Base-by-base conservation (phyloP, 2,329 filamentous ascomycete genomes). In the Cercospora sesami region DNA sequence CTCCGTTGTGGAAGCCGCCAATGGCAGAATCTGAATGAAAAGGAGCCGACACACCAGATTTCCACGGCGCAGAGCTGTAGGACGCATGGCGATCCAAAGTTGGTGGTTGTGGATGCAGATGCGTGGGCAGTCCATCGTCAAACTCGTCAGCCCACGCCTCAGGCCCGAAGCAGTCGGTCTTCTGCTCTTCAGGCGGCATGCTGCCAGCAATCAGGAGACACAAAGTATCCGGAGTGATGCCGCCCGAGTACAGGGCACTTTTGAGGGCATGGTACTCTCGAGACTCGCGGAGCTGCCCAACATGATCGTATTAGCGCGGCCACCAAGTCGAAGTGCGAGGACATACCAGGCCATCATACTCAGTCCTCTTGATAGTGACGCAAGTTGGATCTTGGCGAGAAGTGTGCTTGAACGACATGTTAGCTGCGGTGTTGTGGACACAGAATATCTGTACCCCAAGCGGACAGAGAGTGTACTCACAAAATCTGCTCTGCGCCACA, bases 321-420 rank as follows among this genome's bases (percentile, higher is more conserved):
- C 55, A 21, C 18, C 21, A 14, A 12, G 14, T 14, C 21, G 33
- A 6, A 53, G 33, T 2, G 12, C 23, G 16, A 45, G 12, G 12
- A 39, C 83, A 78, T 72, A 88, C 82, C 68, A 93, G 81, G 60
- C 78, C 78, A 60, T 89, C 84, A 78, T 92, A 87, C 75, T 93
- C 88, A 60, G 79, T 77, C 74, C 84, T 87, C 42, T 85, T 80
- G 64, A 92, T 85, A 66, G 82, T 85, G 58, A 91, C 81, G 58
- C 71, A 71, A 59, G 68, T 66, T 10, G 73, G 65, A 65, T 76
- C 73, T 14, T 67, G 63, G 8, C 67, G 68, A 23, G 69, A 67
- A 42, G 72, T 74, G 59, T 76, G 75, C 75, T 76, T 65, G 26
- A 30, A 57, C 10, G 57, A 45, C 67, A 68, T 69, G 66, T 73